These are phyloP conservation scores for Drosera spatulata DNA, from an alignment of 179 eudicot species.

Conservation along the genomic window DNA sequence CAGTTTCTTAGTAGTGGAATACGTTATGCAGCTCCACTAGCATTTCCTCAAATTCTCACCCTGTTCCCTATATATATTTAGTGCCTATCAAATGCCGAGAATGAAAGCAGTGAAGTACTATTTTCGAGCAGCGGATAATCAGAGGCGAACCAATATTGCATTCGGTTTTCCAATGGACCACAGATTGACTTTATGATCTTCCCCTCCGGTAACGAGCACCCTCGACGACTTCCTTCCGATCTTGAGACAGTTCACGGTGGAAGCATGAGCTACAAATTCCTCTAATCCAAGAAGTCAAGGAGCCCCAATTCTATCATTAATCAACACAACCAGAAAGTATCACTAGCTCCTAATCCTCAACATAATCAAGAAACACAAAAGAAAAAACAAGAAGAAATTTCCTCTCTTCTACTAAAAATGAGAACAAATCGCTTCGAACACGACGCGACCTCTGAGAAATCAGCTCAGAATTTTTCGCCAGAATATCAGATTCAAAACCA, in stretches of 20 bases:
- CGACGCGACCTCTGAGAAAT: neutral
- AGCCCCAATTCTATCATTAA: neutral
- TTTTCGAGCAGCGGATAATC: neutral
- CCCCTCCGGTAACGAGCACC: constrained; percentile 96
- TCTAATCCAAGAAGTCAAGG: constrained; percentile 35
- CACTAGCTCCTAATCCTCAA: too few species aligned
- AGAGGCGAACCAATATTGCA: constrained; percentile 63
- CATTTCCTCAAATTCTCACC: too few species aligned
- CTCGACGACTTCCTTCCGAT: constrained; percentile 95
- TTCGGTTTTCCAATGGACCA: constrained; percentile 99
- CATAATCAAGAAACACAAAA: too few species aligned
- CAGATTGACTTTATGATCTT: constrained; percentile 97
- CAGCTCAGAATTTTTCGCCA: neutral
- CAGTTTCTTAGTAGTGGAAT: too few species aligned
- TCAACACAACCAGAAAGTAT: too few species aligned
- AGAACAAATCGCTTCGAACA: neutral
- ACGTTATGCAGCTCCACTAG: too few species aligned
- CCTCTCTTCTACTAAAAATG: neutral
- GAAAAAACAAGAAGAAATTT: too few species aligned
- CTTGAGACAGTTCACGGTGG: constrained; percentile 86
- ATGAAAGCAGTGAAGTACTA: too few species aligned
- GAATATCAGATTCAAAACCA: neutral
- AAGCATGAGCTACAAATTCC: constrained; percentile 97
- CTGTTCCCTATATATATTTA: too few species aligned
- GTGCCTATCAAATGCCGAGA: too few species aligned